Evolutionary conservation across 805 yeast species (phyloP), one percentile per base, ranked within the genome.

Genomic region (Ogataea populi-albae): DNA sequence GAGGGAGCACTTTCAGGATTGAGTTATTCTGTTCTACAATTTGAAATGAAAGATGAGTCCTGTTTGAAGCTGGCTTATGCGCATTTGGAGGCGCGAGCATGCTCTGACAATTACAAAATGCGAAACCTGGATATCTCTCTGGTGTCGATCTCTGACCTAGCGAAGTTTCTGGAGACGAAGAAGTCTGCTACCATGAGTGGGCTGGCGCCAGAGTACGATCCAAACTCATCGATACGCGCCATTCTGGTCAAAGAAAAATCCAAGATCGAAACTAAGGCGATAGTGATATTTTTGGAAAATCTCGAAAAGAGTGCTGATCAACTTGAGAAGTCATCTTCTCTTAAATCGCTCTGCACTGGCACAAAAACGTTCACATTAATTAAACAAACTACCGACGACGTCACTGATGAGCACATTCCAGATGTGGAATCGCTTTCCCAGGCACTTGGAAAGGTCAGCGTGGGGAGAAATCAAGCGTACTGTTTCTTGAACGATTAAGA

Each of bases 11-110:
- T 27, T 10, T 15, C 17, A 9, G 30, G 30, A 21, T 6, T 16
- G 11, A 17, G 17, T 17, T 12, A 17, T 15, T 27, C 30, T 10
- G 30, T 27, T 19, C 12, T 27, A 21, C 30, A 27, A 10, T 27
- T 8, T 14, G 17, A 27, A 17, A 27, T 17, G 30, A 12, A 7
- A 9, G 30, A 27, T 17, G 21, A 15, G 16, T 21, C 11, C 16
- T 17, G 16, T 7, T 9, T 27, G 20, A 15, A 8, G 7, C 30
- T 17, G 19, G 30, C 15, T 10, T 9, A 9, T 6, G 21, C 16
- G 9, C 21, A 27, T 15, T 14, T 27, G 21, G 11, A 15, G 12
- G 21, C 9, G 21, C 15, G 16, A 16, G 16, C 21, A 16, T 8
- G 8, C n/a, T 15, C 30, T 7, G 30, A 27, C 9, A 7, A 21